Conservation (phyloP, 2,329 filamentous ascomycete genomes). For the Fusarium tjaetaba region DNA sequence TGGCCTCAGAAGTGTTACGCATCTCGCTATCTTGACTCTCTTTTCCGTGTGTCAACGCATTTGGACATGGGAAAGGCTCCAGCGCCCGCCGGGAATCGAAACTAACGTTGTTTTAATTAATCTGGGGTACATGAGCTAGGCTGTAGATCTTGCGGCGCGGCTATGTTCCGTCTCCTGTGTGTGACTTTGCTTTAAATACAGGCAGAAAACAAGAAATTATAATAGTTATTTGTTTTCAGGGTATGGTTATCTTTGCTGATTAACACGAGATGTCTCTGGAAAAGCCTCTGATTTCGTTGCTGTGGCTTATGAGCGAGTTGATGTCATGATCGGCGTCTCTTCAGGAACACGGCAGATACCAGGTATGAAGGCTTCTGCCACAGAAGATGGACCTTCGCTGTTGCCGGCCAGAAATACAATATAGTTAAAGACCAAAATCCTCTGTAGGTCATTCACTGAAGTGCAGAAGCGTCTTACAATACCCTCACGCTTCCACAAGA, state of each 20-base stretch:
- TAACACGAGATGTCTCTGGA: background rate
- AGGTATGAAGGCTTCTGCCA: conserved; percentile 25
- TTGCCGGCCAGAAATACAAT: background rate
- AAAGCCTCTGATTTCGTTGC: background rate
- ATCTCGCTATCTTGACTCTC: conserved; percentile 23
- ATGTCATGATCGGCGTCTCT: conserved; percentile 20
- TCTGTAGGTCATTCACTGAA: background rate
- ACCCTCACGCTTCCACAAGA: background rate
- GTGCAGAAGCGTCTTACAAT: background rate
- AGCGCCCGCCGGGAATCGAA: conserved; percentile 36
- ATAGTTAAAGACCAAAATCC: background rate
- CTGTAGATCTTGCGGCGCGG: conserved; percentile 28
- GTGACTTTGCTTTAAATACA: conserved; percentile 1
- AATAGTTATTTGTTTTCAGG: background rate
- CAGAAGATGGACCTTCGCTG: background rate
- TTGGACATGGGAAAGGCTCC: conserved; percentile 40
- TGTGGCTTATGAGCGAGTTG: background rate
- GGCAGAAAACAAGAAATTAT: background rate
- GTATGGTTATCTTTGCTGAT: background rate
- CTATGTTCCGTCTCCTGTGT: background rate
- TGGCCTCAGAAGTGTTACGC: conserved; percentile 8
- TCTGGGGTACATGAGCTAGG: conserved; percentile 43
- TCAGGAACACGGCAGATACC: background rate
- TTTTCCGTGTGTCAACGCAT: conserved; percentile 45
- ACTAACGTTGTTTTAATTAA: conserved; percentile 26